Percentiles rank a stretch among this genome's conserved stretches.
Conservation (phyloP, 176 grass and related monocot species). For the Zea luxurians region DNA sequence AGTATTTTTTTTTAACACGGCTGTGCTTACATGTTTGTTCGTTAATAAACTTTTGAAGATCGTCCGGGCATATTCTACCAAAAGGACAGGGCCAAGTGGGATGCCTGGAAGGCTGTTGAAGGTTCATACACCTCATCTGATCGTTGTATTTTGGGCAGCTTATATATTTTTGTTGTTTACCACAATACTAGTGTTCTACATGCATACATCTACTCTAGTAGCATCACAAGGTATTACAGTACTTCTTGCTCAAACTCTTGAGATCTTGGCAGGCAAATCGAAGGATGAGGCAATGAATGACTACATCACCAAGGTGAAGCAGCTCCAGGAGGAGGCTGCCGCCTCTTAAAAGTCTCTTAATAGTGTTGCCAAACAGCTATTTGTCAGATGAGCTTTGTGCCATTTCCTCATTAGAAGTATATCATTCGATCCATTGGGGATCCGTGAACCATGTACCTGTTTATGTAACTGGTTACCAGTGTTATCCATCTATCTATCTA, state of each 20-base stretch:
- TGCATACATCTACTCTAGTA: background rate
- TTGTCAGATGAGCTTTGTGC: slow-evolving; percentile 23
- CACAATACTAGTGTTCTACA: background rate
- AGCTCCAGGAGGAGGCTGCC: slow-evolving; percentile 59
- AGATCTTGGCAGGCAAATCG: slow-evolving; percentile 51
- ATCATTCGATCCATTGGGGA: slow-evolving; percentile 29
- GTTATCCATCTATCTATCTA: slow-evolving; percentile 15
- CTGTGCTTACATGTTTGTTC: background rate
- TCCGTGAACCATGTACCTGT: slow-evolving; percentile 25
- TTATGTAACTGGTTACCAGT: slow-evolving; percentile 1
- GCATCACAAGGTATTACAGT: background rate
- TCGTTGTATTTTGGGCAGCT: background rate
- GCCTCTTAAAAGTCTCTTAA: slow-evolving; percentile 42
- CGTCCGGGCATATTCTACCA: slow-evolving; percentile 58
- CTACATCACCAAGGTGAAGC: slow-evolving; percentile 91
- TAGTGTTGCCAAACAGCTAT: slow-evolving; percentile 17
- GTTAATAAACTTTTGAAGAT: slow-evolving; percentile 41
- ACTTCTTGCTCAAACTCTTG: slow-evolving; percentile 7
- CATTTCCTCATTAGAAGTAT: slow-evolving; percentile 21
- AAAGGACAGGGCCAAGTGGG: slow-evolving; percentile 75
- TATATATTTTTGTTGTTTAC: background rate
- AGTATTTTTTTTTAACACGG: background rate
- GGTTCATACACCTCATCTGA: slow-evolving; percentile 41
- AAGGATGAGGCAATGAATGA: slow-evolving; percentile 77
- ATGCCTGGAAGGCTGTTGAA: slow-evolving; percentile 83